These are phyloP conservation scores for Allium cepa DNA, from an alignment of 106 monocot genomes.

Conservation along the genomic window DNA sequence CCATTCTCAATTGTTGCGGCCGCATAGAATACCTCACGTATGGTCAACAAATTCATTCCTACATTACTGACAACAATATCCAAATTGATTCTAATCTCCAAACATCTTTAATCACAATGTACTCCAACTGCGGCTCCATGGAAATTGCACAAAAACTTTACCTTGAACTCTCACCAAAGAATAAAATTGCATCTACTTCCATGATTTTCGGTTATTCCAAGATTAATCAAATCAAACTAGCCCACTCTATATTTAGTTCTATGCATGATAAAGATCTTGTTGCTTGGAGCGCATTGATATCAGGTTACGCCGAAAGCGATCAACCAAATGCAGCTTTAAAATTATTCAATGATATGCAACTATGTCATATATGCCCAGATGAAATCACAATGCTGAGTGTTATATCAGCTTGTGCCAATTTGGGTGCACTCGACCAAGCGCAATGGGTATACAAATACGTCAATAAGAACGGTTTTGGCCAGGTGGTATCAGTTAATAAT, in stretches of 20 bases:
- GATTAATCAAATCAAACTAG: slow-evolving; percentile 27
- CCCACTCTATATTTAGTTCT: slow-evolving; percentile 40
- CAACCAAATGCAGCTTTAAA: slow-evolving; percentile 43
- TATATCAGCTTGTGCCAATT: slow-evolving; percentile 53
- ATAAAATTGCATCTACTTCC: slow-evolving; percentile 54
- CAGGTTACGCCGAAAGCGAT: slow-evolving; percentile 52
- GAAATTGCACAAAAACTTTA: slow-evolving; percentile 38
- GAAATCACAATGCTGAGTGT: slow-evolving; percentile 49
- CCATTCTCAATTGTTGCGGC: slow-evolving; percentile 48
- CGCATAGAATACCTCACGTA: slow-evolving; percentile 24
- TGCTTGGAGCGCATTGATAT: slow-evolving; percentile 66
- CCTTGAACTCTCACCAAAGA: slow-evolving; percentile 30
- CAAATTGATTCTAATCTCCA: neutral
- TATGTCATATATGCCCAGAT: slow-evolving; percentile 32
- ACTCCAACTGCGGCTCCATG: slow-evolving; percentile 48
- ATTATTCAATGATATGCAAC: slow-evolving; percentile 50
- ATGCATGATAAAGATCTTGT: slow-evolving; percentile 48
- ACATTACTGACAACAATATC: slow-evolving; percentile 16
- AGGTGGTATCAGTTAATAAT: slow-evolving; percentile 9
- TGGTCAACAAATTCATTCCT: slow-evolving; percentile 36
- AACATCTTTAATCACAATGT: slow-evolving; percentile 28
- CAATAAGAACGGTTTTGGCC: slow-evolving; percentile 15
- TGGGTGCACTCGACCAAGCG: slow-evolving; percentile 56
- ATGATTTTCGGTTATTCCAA: slow-evolving; percentile 61
- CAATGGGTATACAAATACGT: slow-evolving; percentile 36